Base-by-base conservation (phyloP, 2,329 filamentous ascomycete species). In the Pezicula radicicola region DNA sequence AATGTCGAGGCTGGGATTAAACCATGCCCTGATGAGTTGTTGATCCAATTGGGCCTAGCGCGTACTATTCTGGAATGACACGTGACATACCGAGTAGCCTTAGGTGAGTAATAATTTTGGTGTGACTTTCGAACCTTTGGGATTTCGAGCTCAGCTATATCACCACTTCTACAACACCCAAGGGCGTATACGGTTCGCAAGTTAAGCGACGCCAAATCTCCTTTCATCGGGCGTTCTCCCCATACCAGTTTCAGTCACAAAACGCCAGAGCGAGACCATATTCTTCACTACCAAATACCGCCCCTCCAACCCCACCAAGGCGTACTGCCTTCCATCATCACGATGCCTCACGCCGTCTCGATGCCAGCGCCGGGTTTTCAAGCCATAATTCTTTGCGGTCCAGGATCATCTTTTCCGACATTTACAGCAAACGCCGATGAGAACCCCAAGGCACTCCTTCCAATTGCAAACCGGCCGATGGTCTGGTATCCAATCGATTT, bases 401-500 rank as follows among this genome's bases (percentile, higher is more conserved):
- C 89, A 21, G 89, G 89, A 50, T 89, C 87, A 8, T 91, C 87
- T 0, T 87, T 94, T 60, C 85, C 87, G 43, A 93, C 89, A 1
- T 93, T 94, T 67, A 92, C 88, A 2, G 85, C 88, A 3, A 89
- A 86, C 55, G 87, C 89, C 5, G 84, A 88, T 70, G 87, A 92
- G 65, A 85, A 89, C 55, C 89, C 89, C 9, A 94, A 94, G 71
- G 89, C 89, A 9, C 79, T 94, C 19, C 73, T 94, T 7, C 89
- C 89, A 6, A 88, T 94, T 54, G 89, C 89, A 35, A 94, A 94
- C 68, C 74, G 89, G 60, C 89, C 89, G 1, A 94, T 94, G 89
- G 86, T 94, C 43, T 93, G 90, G 88, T 94, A 94, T 68, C 86
- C 89, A 6, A 81, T 94, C 39, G 89, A 93, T 63, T 93, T 90